A percentile compares a stretch with the other conserved stretches of the same genome.
Conservation (phyloP, 1,284 basidiomycete species). For the Peniophora sp. region DNA sequence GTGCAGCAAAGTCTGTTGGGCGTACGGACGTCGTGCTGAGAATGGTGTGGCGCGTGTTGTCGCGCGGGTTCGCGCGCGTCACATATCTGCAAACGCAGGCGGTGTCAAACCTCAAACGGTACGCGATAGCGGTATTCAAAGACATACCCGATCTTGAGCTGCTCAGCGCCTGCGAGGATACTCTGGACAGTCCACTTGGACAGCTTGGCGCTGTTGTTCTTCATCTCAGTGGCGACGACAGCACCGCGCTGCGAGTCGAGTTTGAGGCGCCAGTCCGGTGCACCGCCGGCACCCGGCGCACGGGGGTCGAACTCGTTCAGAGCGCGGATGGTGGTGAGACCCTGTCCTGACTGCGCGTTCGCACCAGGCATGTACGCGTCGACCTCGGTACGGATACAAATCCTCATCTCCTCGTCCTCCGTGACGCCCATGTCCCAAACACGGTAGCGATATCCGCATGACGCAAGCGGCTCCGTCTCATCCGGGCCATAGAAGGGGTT, state of each 20-base stretch:
- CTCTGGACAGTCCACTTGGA: slow-evolving; percentile 98
- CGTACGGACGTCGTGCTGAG: slow-evolving; percentile 93
- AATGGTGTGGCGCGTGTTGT: slow-evolving; percentile 93
- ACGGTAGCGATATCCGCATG: slow-evolving; percentile 94
- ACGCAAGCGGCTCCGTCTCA: slow-evolving; percentile 91
- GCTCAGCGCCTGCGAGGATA: slow-evolving; percentile 90
- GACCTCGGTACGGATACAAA: slow-evolving; percentile 94
- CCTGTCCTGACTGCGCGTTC: slow-evolving; percentile 65
- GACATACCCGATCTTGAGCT: slow-evolving; percentile 93
- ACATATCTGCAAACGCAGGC: slow-evolving; percentile 58
- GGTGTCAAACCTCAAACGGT: background rate
- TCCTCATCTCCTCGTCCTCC: slow-evolving; percentile 85
- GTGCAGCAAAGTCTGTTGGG: slow-evolving; percentile 88
- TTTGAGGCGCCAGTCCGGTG: slow-evolving; percentile 95
- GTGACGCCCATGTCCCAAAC: slow-evolving; percentile 89
- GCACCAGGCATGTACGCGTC: slow-evolving; percentile 77
- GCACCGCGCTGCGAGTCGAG: slow-evolving; percentile 96
- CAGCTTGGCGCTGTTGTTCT: slow-evolving; percentile 98
- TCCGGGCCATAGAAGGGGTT: slow-evolving; percentile 97
- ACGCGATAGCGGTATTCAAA: background rate
- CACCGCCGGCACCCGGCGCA: slow-evolving; percentile 83
- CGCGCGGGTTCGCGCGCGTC: slow-evolving; percentile 88
- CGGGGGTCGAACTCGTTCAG: slow-evolving; percentile 97
- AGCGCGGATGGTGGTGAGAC: slow-evolving; percentile 87
- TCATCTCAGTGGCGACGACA: slow-evolving; percentile 99